phyloP scores from a whole-genome alignment of 805 yeast species.

The Komagataella pastoris region DNA sequence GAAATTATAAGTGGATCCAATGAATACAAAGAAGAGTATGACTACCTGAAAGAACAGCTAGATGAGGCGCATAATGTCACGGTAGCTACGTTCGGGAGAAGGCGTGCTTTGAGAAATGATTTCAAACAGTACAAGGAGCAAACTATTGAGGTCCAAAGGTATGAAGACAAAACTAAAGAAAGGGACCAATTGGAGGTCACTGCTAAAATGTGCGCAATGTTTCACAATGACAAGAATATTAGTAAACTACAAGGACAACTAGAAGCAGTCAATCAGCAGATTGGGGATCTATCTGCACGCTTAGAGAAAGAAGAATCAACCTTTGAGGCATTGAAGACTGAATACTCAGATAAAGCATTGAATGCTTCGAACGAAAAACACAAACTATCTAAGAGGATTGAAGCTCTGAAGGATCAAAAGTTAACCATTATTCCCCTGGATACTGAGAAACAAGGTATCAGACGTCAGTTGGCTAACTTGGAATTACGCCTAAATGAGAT shows the following conservation, averaged over 20 bases:
- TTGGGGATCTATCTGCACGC: not conserved
- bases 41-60: conserved; percentile 42
- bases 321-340: conserved; percentile 17
- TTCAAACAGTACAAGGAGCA: conserved; percentile 69
- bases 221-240: conserved; percentile 14
- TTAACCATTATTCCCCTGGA: conserved; percentile 47
- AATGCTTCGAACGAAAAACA: conserved; percentile 26
- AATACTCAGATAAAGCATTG: conserved; percentile 32
- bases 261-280: conserved; percentile 17
- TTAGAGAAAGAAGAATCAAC: conserved; percentile 15
- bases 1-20: conserved; percentile 79
- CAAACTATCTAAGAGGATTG: conserved; percentile 20
- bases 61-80: conserved; percentile 56
- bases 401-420: conserved; percentile 28
- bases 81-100: conserved; percentile 49
- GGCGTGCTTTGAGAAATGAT: conserved; percentile 60
- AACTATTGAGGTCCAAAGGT: conserved; percentile 55
- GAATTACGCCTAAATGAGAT: conserved; percentile 33
- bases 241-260: conserved; percentile 22
- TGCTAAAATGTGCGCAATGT: not conserved
- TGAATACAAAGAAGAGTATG: conserved; percentile 57
- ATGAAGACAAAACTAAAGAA: conserved; percentile 39
- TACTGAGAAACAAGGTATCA: conserved; percentile 39
- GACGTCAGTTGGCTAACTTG: conserved; percentile 37
- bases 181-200: conserved; percentile 10